These are phyloP conservation scores for Aspergillus sp. DNA, from an alignment of 2,329 filamentous ascomycete genomes.

Conservation along the genomic window DNA sequence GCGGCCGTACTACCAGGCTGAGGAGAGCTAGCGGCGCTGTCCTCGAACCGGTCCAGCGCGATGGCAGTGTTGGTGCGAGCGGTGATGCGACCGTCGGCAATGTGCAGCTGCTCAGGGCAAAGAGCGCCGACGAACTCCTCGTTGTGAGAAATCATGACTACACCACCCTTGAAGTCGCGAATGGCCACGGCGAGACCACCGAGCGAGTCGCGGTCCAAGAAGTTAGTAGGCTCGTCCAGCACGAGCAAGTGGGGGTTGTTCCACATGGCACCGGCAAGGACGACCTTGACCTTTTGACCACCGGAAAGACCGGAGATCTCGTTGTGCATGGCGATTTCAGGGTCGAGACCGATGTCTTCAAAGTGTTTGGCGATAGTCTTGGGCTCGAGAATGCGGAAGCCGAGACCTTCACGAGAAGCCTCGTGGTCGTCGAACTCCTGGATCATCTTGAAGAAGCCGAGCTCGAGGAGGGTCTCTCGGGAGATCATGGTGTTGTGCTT, in stretches of 20 bases:
- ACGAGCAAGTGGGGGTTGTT: slow-evolving; percentile 98
- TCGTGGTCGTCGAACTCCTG: slow-evolving; percentile 99
- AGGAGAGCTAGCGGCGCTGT: slow-evolving; percentile 66
- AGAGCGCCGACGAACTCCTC: slow-evolving; percentile 97
- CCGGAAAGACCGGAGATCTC: slow-evolving; percentile 94
- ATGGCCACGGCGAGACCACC: slow-evolving; percentile 97
- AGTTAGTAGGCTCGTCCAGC: slow-evolving; percentile 98
- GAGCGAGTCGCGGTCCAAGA: slow-evolving; percentile 96
- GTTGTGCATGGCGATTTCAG: slow-evolving; percentile 98
- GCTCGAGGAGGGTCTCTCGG: slow-evolving; percentile 83
- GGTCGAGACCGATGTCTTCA: slow-evolving; percentile 92
- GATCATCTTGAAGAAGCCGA: slow-evolving; percentile 89
- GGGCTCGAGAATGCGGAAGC: slow-evolving; percentile 90
- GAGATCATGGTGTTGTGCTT: slow-evolving; percentile 94
- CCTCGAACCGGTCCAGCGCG: slow-evolving; percentile 83
- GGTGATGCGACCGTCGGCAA: slow-evolving; percentile 83
- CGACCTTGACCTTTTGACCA: slow-evolving; percentile 98
- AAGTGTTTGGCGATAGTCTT: slow-evolving; percentile 98
- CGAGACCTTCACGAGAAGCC: slow-evolving; percentile 95
- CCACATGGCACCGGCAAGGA: slow-evolving; percentile 95
- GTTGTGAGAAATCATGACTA: slow-evolving; percentile 99
- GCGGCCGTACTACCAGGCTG: slow-evolving; percentile 60
- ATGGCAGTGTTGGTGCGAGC: slow-evolving; percentile 79
- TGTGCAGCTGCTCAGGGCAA: slow-evolving; percentile 95
- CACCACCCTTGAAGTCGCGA: slow-evolving; percentile 95